These are phyloP conservation scores for Blastobotrys aristatus DNA, from an alignment of 1,139 yeast species.

Conservation along the genomic window DNA sequence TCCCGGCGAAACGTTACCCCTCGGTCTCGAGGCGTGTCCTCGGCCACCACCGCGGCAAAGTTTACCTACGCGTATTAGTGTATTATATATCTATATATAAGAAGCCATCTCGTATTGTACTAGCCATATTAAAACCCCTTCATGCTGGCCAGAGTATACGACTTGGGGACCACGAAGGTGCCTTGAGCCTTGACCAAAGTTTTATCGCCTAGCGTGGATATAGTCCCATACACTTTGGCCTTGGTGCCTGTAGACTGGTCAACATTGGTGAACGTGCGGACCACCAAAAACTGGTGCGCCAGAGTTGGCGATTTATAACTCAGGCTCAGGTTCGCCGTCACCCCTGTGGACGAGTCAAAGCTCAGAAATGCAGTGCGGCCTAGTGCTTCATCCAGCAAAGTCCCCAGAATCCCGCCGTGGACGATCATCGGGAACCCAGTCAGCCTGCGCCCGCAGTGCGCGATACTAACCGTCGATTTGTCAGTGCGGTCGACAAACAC, in stretches of 20 bases:
- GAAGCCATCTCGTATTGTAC: not conserved
- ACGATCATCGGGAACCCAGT: constrained; percentile 85
- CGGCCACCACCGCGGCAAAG: constrained; percentile 1
- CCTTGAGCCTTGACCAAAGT: constrained; percentile 35
- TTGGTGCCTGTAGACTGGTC: constrained; percentile 33
- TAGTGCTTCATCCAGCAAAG: constrained; percentile 71
- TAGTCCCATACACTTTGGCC: constrained; percentile 40
- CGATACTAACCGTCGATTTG: constrained; percentile 57
- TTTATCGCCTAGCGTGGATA: constrained; percentile 39
- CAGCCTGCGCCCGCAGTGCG: constrained; percentile 72
- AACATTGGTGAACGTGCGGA: constrained; percentile 48
- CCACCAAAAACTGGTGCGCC: constrained; percentile 71
- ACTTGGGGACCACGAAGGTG: constrained; percentile 23
- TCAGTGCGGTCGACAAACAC: constrained; percentile 54
- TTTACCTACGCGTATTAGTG: constrained; percentile 10
- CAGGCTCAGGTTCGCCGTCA: constrained; percentile 48
- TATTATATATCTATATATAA: constrained; percentile 1
- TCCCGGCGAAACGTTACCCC: constrained; percentile 68
- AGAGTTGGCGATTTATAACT: constrained; percentile 68
- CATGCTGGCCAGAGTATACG: constrained; percentile 18
- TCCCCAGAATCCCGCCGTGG: constrained; percentile 88
- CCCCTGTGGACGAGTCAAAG: constrained; percentile 21
- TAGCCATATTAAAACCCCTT: constrained; percentile 10
- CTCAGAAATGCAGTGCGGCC: constrained; percentile 50
- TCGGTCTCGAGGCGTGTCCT: constrained; percentile 29